A percentile compares a stretch with the other conserved stretches of the same genome.
These are phyloP conservation scores for Alternaria longipes DNA, from an alignment of 2,329 filamentous ascomycete genomes.

Conservation along the genomic window DNA sequence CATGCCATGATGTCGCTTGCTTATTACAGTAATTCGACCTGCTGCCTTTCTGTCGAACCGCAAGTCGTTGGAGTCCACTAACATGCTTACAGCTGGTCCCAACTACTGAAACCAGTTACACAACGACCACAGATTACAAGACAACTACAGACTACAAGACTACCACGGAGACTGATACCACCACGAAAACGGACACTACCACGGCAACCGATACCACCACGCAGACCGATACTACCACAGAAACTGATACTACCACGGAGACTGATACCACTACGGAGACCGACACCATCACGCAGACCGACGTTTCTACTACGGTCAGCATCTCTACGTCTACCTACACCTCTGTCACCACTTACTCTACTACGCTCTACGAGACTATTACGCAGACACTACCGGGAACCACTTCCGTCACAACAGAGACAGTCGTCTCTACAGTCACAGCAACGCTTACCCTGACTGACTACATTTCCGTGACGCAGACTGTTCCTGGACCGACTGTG, in stretches of 20 bases:
- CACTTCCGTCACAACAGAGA: constrained; percentile 20
- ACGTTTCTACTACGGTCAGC: constrained; percentile 24
- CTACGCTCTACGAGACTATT: constrained; percentile 6
- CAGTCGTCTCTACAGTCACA: constrained; percentile 23
- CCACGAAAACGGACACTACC: constrained; percentile 7
- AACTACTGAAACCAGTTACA: constrained; percentile 24
- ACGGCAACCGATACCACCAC: constrained; percentile 6
- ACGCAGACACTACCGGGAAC: constrained; percentile 17
- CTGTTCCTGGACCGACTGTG: constrained; percentile 9
- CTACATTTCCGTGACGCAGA: constrained; percentile 12
- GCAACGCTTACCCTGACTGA: constrained; percentile 14
- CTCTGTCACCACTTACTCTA: constrained; percentile 15
- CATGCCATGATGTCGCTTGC: neutral
- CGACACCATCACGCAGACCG: constrained; percentile 15
- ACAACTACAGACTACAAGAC: neutral
- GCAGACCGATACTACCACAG: constrained; percentile 16
- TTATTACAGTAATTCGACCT: neutral
- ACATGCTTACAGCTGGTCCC: constrained; percentile 19
- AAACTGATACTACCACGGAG: neutral
- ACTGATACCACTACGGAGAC: neutral
- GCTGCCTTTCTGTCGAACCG: neutral
- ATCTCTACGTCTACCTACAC: constrained; percentile 33
- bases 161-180: neutral
- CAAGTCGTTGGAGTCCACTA: neutral
- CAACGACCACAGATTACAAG: constrained; percentile 20